Percentiles rank a stretch among this genome's conserved stretches.
Conservation (phyloP, 129 eudicot genomes). For the Helichrysum umbraculigerum region DNA sequence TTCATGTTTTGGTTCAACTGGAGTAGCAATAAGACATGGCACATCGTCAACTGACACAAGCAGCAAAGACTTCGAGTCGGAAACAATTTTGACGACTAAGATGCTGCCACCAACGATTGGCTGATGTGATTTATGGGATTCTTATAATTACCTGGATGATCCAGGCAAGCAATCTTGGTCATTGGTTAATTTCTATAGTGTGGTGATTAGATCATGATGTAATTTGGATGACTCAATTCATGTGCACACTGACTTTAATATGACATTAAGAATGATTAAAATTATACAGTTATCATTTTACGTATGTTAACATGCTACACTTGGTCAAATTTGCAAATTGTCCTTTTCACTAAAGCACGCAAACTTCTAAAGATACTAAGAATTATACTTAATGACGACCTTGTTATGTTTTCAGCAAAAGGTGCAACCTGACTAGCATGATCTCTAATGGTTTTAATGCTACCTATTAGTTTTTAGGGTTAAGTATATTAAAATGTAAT, state of each 20-base stretch:
- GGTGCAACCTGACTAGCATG: background rate
- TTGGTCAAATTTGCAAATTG: background rate
- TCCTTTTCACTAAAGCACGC: background rate
- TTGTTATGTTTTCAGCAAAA: background rate
- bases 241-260: slow-evolving; percentile 5
- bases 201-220: slow-evolving; percentile 4
- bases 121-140: background rate
- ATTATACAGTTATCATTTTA: background rate
- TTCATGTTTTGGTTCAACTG: slow-evolving; percentile 18
- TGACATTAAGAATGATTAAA: background rate
- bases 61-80: slow-evolving; percentile 9
- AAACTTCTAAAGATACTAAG: background rate
- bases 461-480: background rate
- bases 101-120: background rate
- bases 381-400: no score
- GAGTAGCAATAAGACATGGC: slow-evolving; percentile 7
- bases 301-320: slow-evolving; percentile 7
- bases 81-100: slow-evolving; percentile 13
- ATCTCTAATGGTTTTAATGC: background rate
- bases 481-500: no score
- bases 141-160: background rate
- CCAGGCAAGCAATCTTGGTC: slow-evolving; percentile 1
- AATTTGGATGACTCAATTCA: background rate
- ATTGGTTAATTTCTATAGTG: background rate
- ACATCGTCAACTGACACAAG: background rate